Conservation (phyloP, 2,329 filamentous ascomycete species). For the Sphaerulina vaccinii region DNA sequence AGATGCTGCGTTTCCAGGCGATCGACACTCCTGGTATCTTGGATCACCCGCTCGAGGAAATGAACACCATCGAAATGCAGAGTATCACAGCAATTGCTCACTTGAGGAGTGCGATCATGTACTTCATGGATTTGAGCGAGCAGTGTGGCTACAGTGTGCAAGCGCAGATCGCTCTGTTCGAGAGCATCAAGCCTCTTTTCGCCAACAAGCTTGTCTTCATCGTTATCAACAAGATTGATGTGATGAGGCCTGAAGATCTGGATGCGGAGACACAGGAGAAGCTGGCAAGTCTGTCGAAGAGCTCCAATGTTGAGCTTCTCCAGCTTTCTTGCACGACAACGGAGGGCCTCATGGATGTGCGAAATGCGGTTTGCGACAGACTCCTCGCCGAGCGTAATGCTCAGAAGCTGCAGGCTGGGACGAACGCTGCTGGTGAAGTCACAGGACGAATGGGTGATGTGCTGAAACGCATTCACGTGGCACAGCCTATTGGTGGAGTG, state of each 20-base stretch:
- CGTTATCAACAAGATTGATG: constrained; percentile 97
- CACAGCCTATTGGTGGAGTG: constrained; percentile 81
- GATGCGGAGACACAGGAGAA: constrained; percentile 74
- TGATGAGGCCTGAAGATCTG: constrained; percentile 82
- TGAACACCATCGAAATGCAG: constrained; percentile 99
- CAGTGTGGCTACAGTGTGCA: constrained; percentile 93
- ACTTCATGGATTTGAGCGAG: constrained; percentile 97
- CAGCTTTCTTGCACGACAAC: constrained; percentile 93
- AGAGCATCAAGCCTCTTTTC: constrained; percentile 94
- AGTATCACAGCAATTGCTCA: constrained; percentile 97
- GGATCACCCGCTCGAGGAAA: constrained; percentile 95
- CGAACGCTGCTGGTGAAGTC: constrained; percentile 71
- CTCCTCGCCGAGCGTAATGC: constrained; percentile 89
- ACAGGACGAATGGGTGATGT: constrained; percentile 85
- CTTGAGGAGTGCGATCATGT: constrained; percentile 88
- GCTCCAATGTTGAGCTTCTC: constrained; percentile 86
- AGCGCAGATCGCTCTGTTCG: constrained; percentile 91
- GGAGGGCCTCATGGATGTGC: constrained; percentile 90
- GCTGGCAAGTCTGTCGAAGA: constrained; percentile 76
- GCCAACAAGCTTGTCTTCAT: constrained; percentile 96
- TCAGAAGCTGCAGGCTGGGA: constrained; percentile 88
- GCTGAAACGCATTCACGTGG: constrained; percentile 92
- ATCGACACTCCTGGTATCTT: constrained; percentile 99
- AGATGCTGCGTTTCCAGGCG: constrained; percentile 84
- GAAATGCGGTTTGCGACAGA: constrained; percentile 91